These are phyloP conservation scores for Chaetomium fimeti DNA, from an alignment of 495 filamentous ascomycete species.

Conservation along the genomic window DNA sequence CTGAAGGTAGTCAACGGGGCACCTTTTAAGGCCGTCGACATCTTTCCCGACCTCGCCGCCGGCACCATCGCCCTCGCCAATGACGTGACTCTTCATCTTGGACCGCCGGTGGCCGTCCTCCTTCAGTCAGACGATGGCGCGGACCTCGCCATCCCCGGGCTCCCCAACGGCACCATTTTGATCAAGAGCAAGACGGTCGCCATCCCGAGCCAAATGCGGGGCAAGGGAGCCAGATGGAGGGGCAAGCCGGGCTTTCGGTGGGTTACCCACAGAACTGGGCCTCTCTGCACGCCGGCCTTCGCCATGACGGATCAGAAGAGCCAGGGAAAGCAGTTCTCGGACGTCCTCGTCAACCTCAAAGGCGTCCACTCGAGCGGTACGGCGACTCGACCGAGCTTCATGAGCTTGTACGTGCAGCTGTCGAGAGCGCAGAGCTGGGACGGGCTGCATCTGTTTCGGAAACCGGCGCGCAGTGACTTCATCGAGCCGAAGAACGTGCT, in stretches of 20 bases:
- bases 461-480: constrained; percentile 15
- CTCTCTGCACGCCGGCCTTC: no score
- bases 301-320: no score
- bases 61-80: constrained; percentile 1
- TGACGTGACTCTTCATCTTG: no score
- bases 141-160: constrained; percentile 16
- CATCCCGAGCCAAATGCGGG: constrained; percentile 8
- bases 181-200: constrained; percentile 18
- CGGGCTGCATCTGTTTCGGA: constrained; percentile 9
- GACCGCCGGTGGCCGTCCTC: constrained; percentile 13
- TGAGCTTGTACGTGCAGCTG: constrained; percentile 21
- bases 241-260: constrained; percentile 2
- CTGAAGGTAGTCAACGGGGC: constrained; percentile 13
- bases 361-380: constrained; percentile 7
- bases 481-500: constrained; percentile 22
- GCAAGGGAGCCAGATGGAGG: neutral
- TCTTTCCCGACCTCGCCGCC: constrained; percentile 13
- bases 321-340: constrained; percentile 19
- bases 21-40: constrained; percentile 6
- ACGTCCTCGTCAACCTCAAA: constrained; percentile 21
- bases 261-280: constrained; percentile 14
- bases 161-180: constrained; percentile 13
- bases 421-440: constrained; percentile 13
- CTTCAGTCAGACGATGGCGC: constrained; percentile 12
- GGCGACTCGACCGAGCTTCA: constrained; percentile 15